Conservation (phyloP, 768 basidiomycete genomes). For the Suillus variegatus region DNA sequence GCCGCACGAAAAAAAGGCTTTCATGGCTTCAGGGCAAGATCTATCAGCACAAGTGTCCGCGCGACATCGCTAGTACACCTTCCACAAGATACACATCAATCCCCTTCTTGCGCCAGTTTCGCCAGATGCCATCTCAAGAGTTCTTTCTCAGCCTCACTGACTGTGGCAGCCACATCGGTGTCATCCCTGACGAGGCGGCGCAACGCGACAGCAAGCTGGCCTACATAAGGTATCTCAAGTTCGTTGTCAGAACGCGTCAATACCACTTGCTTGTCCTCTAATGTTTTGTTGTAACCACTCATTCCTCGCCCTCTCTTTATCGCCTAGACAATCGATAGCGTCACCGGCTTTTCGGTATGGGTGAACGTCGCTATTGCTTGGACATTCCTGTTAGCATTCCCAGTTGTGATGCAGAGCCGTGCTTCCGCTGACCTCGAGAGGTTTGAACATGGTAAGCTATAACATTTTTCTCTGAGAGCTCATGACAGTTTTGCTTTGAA, state of each 20-base stretch:
- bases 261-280: slow-evolving; percentile 54
- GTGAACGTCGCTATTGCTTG: slow-evolving; percentile 53
- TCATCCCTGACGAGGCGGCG: slow-evolving; percentile 32
- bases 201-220: slow-evolving; percentile 54
- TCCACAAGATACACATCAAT: slow-evolving; percentile 43
- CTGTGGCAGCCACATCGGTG: slow-evolving; percentile 67
- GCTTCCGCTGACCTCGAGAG: slow-evolving; percentile 53
- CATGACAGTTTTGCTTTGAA: neutral
- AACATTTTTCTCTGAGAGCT: neutral
- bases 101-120: slow-evolving; percentile 45
- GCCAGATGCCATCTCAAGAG: slow-evolving; percentile 74
- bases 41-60: neutral
- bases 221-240: slow-evolving; percentile 73
- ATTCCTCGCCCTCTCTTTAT: slow-evolving; percentile 81
- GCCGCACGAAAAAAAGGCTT: neutral
- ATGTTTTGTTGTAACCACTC: neutral
- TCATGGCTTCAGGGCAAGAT: neutral
- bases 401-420: slow-evolving; percentile 64
- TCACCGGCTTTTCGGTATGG: no score
- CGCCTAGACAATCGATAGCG: slow-evolving; percentile 64
- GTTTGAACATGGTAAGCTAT: slow-evolving; percentile 60
- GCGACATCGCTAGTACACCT: neutral
- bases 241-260: slow-evolving; percentile 72
- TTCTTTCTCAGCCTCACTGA: slow-evolving; percentile 80
- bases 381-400: slow-evolving; percentile 74